Evolutionary conservation across 306 rosid genomes (phyloP).

Genomic region (Carpinus viminea): DNA sequence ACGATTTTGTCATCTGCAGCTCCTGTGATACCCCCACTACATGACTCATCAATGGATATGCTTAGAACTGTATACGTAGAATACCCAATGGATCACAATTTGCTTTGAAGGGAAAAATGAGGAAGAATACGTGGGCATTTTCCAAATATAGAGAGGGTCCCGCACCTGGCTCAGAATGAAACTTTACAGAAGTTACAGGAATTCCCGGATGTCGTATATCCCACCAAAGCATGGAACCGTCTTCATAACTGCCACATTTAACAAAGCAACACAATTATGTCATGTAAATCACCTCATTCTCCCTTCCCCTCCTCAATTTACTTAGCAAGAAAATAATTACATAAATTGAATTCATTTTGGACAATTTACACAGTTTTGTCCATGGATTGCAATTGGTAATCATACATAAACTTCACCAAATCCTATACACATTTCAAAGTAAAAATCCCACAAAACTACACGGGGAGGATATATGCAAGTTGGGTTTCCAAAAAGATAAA

Average conservation of each 20-base stretch:
- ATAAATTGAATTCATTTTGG: neutral
- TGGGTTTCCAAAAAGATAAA: neutral
- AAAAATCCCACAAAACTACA: neutral
- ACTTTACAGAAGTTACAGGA: constrained; percentile 74
- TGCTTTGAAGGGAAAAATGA: constrained; percentile 10
- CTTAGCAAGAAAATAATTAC: too few relatives aligned
- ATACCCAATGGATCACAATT: constrained; percentile 16
- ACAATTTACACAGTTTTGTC: constrained; percentile 7
- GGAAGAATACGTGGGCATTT: neutral
- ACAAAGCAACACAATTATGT: constrained; percentile 4
- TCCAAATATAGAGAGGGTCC: constrained; percentile 5
- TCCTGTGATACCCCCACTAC: constrained; percentile 91
- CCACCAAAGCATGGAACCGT: constrained; percentile 99
- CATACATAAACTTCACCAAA: neutral
- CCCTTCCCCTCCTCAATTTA: neutral
- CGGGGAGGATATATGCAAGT: neutral
- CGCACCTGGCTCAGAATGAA: constrained; percentile 88
- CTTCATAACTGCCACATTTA: constrained; percentile 67
- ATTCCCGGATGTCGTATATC: constrained; percentile 68
- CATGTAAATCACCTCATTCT: neutral
- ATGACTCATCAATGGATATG: constrained; percentile 62
- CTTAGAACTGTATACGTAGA: constrained; percentile 69
- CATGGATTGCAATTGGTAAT: neutral
- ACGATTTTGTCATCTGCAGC: constrained; percentile 83
- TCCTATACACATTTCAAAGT: neutral